phyloP scores from a whole-genome alignment of 148 eudicot species.

The Dianthus caryophyllus region DNA sequence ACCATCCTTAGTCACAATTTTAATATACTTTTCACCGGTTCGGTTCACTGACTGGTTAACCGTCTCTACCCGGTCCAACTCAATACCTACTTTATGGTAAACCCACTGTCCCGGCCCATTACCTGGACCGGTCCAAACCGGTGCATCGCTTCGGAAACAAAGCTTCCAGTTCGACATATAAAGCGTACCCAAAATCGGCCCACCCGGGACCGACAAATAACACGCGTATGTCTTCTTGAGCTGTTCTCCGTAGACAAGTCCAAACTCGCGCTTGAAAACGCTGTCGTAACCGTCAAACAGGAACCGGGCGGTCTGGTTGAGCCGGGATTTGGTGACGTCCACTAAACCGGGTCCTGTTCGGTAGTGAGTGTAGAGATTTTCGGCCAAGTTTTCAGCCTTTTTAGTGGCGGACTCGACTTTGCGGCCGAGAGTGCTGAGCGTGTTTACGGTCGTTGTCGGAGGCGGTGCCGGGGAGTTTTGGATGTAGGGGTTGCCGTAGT shows the following conservation, averaged over 20 bases:
- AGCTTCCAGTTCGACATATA: constrained; percentile 39
- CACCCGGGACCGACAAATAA: constrained; percentile 43
- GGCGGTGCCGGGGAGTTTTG: constrained; percentile 25
- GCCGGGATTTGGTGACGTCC: constrained; percentile 36
- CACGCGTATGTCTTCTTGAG: constrained; percentile 37
- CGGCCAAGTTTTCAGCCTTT: constrained; percentile 34
- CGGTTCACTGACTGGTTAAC: constrained; percentile 15
- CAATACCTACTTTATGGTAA: constrained; percentile 28
- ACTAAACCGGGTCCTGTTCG: constrained; percentile 40
- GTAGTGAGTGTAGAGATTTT: constrained; percentile 41
- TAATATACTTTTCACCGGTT: constrained; percentile 27
- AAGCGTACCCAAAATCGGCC: constrained; percentile 46
- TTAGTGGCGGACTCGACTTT: constrained; percentile 30
- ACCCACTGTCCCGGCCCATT: constrained; percentile 22
- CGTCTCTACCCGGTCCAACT: constrained; percentile 23
- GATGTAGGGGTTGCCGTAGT: constrained; percentile 7
- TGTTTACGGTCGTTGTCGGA: constrained; percentile 11
- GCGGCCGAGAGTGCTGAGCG: constrained; percentile 21
- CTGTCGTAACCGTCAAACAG: constrained; percentile 46
- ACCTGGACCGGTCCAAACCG: constrained; percentile 25
- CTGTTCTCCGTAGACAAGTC: constrained; percentile 34
- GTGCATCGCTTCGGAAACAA: constrained; percentile 47
- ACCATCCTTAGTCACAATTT: constrained; percentile 29
- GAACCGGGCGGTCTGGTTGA: constrained; percentile 42
- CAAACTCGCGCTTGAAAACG: constrained; percentile 37